phyloP scores from a whole-genome alignment of 768 basidiomycete species.

The Mycena albidolilacea region DNA sequence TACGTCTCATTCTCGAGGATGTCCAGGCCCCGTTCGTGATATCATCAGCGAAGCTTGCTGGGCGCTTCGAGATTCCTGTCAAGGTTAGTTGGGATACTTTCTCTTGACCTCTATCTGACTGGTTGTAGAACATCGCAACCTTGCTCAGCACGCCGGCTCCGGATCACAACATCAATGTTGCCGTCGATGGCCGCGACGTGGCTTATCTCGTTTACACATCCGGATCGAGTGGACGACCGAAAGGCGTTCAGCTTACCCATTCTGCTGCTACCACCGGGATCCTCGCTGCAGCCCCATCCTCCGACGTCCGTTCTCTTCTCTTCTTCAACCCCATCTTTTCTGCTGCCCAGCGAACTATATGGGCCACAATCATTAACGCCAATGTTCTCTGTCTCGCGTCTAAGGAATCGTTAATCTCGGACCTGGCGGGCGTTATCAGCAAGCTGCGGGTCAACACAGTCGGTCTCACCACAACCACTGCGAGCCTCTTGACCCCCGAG shows the following conservation, averaged over 20 bases:
- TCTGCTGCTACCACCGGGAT: neutral
- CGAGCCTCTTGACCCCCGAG: neutral
- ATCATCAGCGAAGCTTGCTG: neutral
- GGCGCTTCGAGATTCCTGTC: neutral
- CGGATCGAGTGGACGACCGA: neutral
- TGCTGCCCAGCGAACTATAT: constrained; percentile 17
- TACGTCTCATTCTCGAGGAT: neutral
- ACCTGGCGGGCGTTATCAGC: neutral
- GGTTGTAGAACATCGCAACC: neutral
- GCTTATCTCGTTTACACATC: neutral
- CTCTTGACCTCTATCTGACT: too few relatives aligned
- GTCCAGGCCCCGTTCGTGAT: neutral
- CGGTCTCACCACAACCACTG: neutral
- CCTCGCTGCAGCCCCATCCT: neutral
- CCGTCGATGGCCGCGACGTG: neutral
- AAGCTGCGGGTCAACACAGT: neutral
- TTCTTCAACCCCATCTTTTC: constrained; percentile 24
- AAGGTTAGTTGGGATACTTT: neutral
- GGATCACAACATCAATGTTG: neutral
- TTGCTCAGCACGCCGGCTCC: neutral
- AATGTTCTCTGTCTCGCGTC: neutral
- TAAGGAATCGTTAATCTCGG: neutral
- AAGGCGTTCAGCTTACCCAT: constrained; percentile 2
- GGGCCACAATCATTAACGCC: neutral
- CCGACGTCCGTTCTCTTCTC: constrained; percentile 14